Evolutionary conservation across 305 asterid genomes (phyloP).

Genomic region (Fraxinus xanthoxyloides): DNA sequence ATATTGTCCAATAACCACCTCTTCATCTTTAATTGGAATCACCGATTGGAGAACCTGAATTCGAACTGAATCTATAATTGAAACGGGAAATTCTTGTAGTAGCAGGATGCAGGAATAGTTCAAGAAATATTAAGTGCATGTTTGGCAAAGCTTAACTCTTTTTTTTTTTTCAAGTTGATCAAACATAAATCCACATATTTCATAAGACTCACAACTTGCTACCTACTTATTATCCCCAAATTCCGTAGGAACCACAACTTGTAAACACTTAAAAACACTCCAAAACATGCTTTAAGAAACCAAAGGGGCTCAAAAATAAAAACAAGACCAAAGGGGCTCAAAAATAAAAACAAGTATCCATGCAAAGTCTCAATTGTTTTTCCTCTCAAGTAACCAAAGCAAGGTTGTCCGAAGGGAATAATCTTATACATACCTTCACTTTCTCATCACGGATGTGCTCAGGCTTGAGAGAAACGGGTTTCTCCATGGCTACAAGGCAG

Average conservation of each 20-base stretch:
- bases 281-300: background rate
- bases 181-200: too few species aligned
- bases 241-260: background rate
- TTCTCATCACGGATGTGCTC: slow-evolving; percentile 88
- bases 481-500: slow-evolving; percentile 90
- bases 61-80: slow-evolving; percentile 17
- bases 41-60: slow-evolving; percentile 92
- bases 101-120: background rate
- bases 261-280: background rate
- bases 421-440: slow-evolving; percentile 62
- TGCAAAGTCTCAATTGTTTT: background rate
- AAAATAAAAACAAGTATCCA: background rate
- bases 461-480: slow-evolving; percentile 70
- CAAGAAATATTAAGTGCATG: background rate
- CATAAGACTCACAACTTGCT: background rate
- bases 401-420: slow-evolving; percentile 7
- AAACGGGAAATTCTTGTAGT: slow-evolving; percentile 4
- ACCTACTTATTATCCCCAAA: background rate
- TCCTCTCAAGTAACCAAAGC: background rate
- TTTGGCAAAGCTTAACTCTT: background rate
- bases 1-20: slow-evolving; percentile 94
- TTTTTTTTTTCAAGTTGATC: background rate
- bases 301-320: background rate
- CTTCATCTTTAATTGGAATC: slow-evolving; percentile 69
- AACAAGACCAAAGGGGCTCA: background rate